Base-by-base conservation (phyloP, 163 green algal species). In the Picocystis sp. region DNA sequence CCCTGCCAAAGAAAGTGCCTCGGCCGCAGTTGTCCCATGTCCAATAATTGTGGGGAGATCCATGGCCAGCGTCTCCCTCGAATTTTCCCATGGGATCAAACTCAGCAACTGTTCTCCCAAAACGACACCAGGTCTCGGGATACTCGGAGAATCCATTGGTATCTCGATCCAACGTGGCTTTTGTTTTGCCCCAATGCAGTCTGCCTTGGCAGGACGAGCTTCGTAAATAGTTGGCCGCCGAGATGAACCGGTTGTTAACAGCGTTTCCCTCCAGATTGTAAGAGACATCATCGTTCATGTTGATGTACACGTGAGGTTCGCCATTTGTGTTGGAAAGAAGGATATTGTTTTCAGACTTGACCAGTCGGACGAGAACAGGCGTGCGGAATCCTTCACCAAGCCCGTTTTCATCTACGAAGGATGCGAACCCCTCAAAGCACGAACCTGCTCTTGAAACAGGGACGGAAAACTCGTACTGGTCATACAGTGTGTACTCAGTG, bases 1-100 rank as follows among this genome's bases (percentile, higher is more conserved):
- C 8, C 29, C 29, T 38, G 29, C 29, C 29, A 38, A 38, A 8
- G 29, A 38, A 38, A 38, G 5, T 8, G 8, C 5, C 5, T 12
- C 29, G 29, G 5, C 29, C 8, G 29, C 29, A 38, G 29, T 38
- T 38, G 29, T 38, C 29, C 29, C 29, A 38, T 38, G 29, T 38
- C 29, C 29, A 38, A 8, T 38, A 38, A 8, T 38, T 38, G 29
- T 38, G 29, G 29, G 29, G 29, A 38, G 29, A 38, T 38, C 29
- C 29, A 38, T 38, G 29, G 5, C 29, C 29, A 38, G 22, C 33
- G 17, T 70, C 42, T 2, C 38, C 59, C 2, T 24, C 22, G 59
- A 93, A 93, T 68, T 92, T 94, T 53, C 65, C 66, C 1, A 19
- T 56, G 11, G 86, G 84, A 64, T 95, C 86, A 19, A 94, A 70